Base-by-base conservation (phyloP, 768 basidiomycete species). In the Epithele typhae region DNA sequence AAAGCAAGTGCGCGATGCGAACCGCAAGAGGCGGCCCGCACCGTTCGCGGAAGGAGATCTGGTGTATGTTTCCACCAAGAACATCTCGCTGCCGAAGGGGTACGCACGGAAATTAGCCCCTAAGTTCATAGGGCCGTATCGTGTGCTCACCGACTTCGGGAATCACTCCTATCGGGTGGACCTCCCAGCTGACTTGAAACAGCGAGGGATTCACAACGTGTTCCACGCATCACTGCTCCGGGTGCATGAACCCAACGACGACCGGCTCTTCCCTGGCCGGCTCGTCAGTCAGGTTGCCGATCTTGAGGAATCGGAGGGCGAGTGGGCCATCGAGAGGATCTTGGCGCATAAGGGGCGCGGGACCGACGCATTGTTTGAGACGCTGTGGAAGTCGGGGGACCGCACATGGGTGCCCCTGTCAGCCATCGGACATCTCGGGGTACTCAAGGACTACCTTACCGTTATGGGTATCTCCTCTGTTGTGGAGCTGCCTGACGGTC, bases 121-220 rank as follows among this genome's bases (percentile, higher is more conserved):
- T 0, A 67, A 66, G 32, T 72, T 51, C 45, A 57, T 73, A 17
- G 68, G 74, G 7, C 74, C 70, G 0, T 74, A 62, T 39, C 36
- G 50, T 4, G 58, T 73, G 0, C 1, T 58, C 0, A 18, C 52
- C 41, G 9, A 21, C 45, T 18, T 52, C 51, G 1, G 52, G 39
- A 5, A 61, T 35, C 6, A 64, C 56, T 0, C 49, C 0, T 71
- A 69, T 46, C 46, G 5, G 3, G 46, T 73, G 0, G 52, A 65
- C 3, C 33, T 71, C 1, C 64, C 70, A 1, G 36, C 24, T 0
- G 64, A 61, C 5, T 45, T 69, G 2, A 35, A 35, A 32, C 18
- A 25, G 9, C 54, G 63, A 4, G 30, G 62, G 3, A 62, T 72
- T 12, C 62, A 68, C 25, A 55, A 57, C 0, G 63, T 35, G 8